Conservation (phyloP, 169 alveolate species). For the Eimeria maxima region DNA sequence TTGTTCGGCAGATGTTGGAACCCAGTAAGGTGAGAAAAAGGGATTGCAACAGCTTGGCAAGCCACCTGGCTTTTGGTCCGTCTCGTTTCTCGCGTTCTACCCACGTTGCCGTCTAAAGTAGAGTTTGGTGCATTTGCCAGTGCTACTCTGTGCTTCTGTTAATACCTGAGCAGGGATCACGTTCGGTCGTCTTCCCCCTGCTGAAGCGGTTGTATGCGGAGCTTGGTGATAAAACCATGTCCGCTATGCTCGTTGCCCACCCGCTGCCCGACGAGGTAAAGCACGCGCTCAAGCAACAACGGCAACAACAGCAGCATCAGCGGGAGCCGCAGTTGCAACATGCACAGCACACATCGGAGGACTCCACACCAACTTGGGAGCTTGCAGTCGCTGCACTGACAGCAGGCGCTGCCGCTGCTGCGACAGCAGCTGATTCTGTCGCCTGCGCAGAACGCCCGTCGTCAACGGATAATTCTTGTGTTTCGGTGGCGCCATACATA, state of each 20-base stretch:
- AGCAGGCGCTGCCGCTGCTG: conserved; percentile 66
- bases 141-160: not conserved
- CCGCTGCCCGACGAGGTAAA: conserved; percentile 74
- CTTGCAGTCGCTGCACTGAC: conserved; percentile 50
- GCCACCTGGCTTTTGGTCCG: not conserved
- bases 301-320: conserved; percentile 24
- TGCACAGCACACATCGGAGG: not conserved
- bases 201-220: conserved; percentile 67
- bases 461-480: not conserved
- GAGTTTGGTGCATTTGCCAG: not conserved
- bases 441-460: conserved; percentile 11
- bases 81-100: not conserved
- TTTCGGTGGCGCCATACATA: conserved; percentile 49
- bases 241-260: conserved; percentile 78
- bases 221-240: conserved; percentile 54
- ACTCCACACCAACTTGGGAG: conserved; percentile 29
- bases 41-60: not conserved
- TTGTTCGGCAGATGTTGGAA: conserved; percentile 76
- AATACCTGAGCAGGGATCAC: conserved; percentile 37
- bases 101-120: not conserved
- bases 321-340: not conserved
- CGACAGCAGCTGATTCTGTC: conserved; percentile 51
- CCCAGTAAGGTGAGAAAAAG: conserved; percentile 58
- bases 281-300: conserved; percentile 63
- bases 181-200: conserved; percentile 68